phyloP scores from a whole-genome alignment of 148 eudicot species.

The Oxyria digyna region DNA sequence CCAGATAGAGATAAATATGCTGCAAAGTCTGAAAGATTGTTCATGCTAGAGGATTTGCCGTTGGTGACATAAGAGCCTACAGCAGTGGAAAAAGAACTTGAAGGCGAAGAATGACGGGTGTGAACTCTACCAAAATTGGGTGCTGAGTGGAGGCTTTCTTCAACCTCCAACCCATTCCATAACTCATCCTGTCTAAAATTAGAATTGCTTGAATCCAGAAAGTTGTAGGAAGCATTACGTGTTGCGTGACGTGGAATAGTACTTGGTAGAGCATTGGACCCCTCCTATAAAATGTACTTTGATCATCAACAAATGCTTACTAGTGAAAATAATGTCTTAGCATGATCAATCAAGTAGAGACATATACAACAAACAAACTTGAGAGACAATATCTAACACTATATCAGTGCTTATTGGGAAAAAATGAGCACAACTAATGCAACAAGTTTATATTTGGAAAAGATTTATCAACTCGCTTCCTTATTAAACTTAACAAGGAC shows the following conservation, averaged over 20 bases:
- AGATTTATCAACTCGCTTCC: too few relatives aligned
- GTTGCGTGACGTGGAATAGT: constrained; percentile 20
- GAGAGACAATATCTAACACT: too few relatives aligned
- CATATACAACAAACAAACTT: neutral
- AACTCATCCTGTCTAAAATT: constrained; percentile 17
- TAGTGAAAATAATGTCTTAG: neutral
- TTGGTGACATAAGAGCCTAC: constrained; percentile 11
- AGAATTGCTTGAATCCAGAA: constrained; percentile 13
- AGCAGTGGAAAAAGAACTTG: constrained; percentile 10
- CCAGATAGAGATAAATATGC: constrained; percentile 24
- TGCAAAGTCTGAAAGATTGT: constrained; percentile 33
- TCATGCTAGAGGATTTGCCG: constrained; percentile 23
- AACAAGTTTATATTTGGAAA: too few relatives aligned
- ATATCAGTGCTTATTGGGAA: neutral
- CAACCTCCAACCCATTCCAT: constrained; percentile 15
- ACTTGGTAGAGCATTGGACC: constrained; percentile 24
- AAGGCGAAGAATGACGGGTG: constrained; percentile 18
- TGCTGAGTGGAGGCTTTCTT: constrained; percentile 12
- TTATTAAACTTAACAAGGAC: neutral
- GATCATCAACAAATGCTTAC: neutral
- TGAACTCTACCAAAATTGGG: constrained; percentile 19
- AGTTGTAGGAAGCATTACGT: constrained; percentile 19
- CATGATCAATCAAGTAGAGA: neutral
- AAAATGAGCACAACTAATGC: neutral
- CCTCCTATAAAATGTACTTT: constrained; percentile 33